phyloP scores from a whole-genome alignment of 768 basidiomycete genomes.

The Tubosaeta sp. region DNA sequence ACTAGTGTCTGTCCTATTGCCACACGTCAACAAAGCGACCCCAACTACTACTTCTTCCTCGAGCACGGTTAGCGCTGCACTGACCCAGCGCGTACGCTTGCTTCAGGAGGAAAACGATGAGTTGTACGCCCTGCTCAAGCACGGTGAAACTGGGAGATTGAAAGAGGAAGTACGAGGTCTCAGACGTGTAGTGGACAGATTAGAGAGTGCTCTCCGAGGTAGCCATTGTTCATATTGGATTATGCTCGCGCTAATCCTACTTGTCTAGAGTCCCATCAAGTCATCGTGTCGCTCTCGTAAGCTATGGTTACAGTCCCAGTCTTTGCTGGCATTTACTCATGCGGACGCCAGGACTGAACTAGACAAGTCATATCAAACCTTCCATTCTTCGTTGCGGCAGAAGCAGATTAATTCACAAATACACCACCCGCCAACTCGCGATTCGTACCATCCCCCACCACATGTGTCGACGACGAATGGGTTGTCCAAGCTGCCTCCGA shows the following conservation, averaged over 20 bases:
- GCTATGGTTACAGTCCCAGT: conserved; percentile 26
- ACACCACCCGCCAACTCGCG: conserved; percentile 40
- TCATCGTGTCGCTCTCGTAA: conserved; percentile 68
- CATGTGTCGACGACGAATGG: conserved; percentile 34
- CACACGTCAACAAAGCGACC: conserved; percentile 51
- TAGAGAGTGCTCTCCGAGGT: conserved; percentile 80
- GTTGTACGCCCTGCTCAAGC: conserved; percentile 68
- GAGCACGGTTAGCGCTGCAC: conserved; percentile 64
- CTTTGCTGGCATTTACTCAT: conserved; percentile 12
- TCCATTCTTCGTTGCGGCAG: conserved; percentile 44
- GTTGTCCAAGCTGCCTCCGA: conserved; percentile 57
- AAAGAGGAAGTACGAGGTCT: conserved; percentile 78
- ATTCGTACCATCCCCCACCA: conserved; percentile 36
- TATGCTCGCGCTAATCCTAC: conserved; percentile 5
- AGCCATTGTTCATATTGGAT: conserved; percentile 8
- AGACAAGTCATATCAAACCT: conserved; percentile 69
- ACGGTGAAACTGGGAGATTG: conserved; percentile 71
- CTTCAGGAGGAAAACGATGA: conserved; percentile 89
- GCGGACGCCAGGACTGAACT: conserved; percentile 57
- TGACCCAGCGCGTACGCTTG: conserved; percentile 66
- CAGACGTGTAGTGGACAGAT: conserved; percentile 58
- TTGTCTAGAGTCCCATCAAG: conserved; percentile 68
- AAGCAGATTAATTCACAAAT: conserved; percentile 28
- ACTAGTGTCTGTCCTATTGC: conserved; percentile 62
- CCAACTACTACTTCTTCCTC: conserved; percentile 34